phyloP scores from a whole-genome alignment of 1,139 yeast genomes.

The Diutina catenulata region DNA sequence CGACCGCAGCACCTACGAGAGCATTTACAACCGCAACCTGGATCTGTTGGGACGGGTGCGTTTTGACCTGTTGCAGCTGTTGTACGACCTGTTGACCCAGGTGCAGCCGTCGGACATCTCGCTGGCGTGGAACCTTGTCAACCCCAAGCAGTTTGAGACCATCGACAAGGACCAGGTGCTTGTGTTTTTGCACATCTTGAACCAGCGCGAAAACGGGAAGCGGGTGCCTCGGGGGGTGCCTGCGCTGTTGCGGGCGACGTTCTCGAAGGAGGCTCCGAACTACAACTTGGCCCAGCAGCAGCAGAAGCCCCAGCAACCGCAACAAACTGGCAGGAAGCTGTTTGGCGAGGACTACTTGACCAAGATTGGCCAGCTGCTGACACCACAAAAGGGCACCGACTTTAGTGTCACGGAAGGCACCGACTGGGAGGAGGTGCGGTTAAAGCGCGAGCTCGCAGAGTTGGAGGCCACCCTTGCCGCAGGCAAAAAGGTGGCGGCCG shows the following conservation, averaged over 20 bases:
- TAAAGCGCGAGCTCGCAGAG: conserved; percentile 68
- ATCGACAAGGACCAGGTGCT: conserved; percentile 90
- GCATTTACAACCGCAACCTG: conserved; percentile 61
- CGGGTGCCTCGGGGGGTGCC: conserved; percentile 91
- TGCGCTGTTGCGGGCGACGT: conserved; percentile 83
- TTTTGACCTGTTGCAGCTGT: conserved; percentile 57
- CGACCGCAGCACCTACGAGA: conserved; percentile 68
- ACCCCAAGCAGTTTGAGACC: conserved; percentile 76
- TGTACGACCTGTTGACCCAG: conserved; percentile 55
- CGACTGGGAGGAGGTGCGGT: conserved; percentile 80
- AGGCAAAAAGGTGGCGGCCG: too few relatives aligned
- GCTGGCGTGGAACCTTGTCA: conserved; percentile 90
- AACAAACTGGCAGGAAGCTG: conserved; percentile 14
- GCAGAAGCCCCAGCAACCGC: conserved; percentile 11
- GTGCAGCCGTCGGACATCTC: conserved; percentile 84
- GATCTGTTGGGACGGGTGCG: conserved; percentile 78
- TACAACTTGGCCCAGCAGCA: conserved; percentile 43
- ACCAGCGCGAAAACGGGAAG: conserved; percentile 81
- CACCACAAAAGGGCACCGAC: conserved; percentile 55
- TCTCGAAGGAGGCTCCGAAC: conserved; percentile 74
- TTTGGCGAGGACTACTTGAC: conserved; percentile 31
- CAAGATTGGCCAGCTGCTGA: conserved; percentile 38
- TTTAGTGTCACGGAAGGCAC: conserved; percentile 62
- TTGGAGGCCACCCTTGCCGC: too few relatives aligned
- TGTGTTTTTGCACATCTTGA: conserved; percentile 80